Evolutionary conservation across 345 rosid genomes (phyloP), one percentile per base, ranked within the genome.

Genomic region (Excoecaria cochinchinensis): DNA sequence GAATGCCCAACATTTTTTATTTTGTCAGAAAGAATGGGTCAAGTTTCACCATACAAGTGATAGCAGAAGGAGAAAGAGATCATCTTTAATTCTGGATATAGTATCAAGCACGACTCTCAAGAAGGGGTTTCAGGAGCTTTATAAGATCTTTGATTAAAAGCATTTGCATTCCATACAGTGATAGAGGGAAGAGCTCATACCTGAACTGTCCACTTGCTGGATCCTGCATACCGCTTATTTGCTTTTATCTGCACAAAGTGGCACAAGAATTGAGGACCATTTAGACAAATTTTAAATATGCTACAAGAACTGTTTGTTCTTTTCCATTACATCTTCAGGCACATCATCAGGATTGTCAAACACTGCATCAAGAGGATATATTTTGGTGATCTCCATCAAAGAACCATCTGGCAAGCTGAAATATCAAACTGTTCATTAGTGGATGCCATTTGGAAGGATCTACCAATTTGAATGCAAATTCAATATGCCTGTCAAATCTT

Each of bases 151-250:
- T 42, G 13, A 76, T 47, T 42, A 55, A 3, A 42, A 44, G 51
- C 44, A 69, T 25, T 31, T 40, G 59, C 3, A 15, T 36, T 6
- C 25, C 0, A 10, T 31, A 47, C 38, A 16, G 46, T 16, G 40
- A 5, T 16, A 74, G 46, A 44, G 40, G 15, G 73, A 74, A 44
- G n/a, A 12, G 61, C 5, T 55, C 24, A 76, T 83, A 91, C 99
- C 99, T 87, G 86, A 73, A 93, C 99, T 6, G 98, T 95, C 99
- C 99, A 95, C n/a, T 93, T 91, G 66, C 84, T 48, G 51, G 90
- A 87, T 82, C 94, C 99, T n/a, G 98, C 90, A 82, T 95, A 95
- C 8, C 99, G 92, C 79, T 90, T 91, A 74, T 93, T 95, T 22
- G 87, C 14, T 86, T 90, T 95, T 61, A 95, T 70, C 99, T 95